Percentiles rank a stretch among this genome's conserved stretches.
phyloP scores from a whole-genome alignment of 495 filamentous ascomycete genomes.

The Lindgomyces ingoldianus region DNA sequence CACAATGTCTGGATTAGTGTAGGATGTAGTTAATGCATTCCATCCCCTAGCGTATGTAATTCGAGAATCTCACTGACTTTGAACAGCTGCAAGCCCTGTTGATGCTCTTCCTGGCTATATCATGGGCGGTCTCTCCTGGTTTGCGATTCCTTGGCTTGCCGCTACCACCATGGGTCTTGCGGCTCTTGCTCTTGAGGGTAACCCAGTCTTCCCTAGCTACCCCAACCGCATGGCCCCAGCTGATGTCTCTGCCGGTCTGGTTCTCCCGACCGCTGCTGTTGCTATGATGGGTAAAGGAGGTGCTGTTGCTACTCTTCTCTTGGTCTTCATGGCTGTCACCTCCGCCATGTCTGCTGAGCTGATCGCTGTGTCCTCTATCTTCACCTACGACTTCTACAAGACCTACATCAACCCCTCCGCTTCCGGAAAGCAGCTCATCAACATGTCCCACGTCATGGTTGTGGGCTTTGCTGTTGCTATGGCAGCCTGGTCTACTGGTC shows the following conservation, averaged over 20 bases:
- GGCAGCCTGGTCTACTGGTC: conserved; percentile 79
- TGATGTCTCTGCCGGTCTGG: conserved; percentile 84
- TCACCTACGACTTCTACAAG: conserved; percentile 83
- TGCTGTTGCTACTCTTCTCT: conserved; percentile 76
- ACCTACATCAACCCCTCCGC: conserved; percentile 59
- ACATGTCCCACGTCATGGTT: conserved; percentile 78
- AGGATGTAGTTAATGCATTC: no score
- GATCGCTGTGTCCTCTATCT: conserved; percentile 90
- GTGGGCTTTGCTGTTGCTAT: conserved; percentile 78
- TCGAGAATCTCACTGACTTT: background rate
- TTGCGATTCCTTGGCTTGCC: conserved; percentile 91
- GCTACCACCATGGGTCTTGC: conserved; percentile 95
- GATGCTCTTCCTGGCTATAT: conserved; percentile 78
- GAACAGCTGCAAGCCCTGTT: conserved; percentile 32
- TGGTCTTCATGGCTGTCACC: conserved; percentile 97
- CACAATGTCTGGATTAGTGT: no score
- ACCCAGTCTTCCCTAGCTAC: conserved; percentile 71
- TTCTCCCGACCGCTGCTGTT: conserved; percentile 85
- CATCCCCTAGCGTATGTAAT: no score
- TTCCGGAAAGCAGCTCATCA: conserved; percentile 75
- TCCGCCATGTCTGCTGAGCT: conserved; percentile 85
- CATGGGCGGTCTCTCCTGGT: conserved; percentile 88
- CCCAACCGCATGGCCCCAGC: conserved; percentile 68
- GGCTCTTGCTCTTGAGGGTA: conserved; percentile 76
- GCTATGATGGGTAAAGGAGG: conserved; percentile 88